Conservation (phyloP, 352 stramenopile genomes). For the Phytophthora pseudosyringae region DNA sequence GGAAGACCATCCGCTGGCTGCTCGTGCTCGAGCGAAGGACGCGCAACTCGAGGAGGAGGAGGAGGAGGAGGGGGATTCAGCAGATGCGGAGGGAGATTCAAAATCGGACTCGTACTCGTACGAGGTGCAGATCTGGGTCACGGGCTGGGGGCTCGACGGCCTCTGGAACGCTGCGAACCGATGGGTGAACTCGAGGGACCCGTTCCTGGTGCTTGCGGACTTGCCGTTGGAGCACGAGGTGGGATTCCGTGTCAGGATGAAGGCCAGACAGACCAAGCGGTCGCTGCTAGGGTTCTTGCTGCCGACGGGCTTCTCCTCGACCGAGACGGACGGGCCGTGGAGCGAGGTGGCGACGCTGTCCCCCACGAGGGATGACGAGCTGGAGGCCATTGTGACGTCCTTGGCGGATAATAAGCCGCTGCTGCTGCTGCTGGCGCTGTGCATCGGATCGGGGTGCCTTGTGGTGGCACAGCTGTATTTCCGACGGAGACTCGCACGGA, state of each 20-base stretch:
- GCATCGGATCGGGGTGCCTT: constrained; percentile 54
- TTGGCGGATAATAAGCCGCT: constrained; percentile 60
- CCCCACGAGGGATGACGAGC: constrained; percentile 50
- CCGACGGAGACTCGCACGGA: constrained; percentile 14
- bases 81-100: not conserved
- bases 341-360: constrained; percentile 53
- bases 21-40: constrained; percentile 20
- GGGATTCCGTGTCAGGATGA: constrained; percentile 64
- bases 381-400: constrained; percentile 60
- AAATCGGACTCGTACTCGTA: constrained; percentile 42
- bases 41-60: constrained; percentile 21
- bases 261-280: constrained; percentile 39
- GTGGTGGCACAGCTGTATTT: constrained; percentile 51
- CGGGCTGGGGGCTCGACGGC: constrained; percentile 61
- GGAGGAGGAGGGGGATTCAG: not conserved
- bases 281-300: constrained; percentile 37
- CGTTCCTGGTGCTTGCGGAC: constrained; percentile 61
- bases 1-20: constrained; percentile 60
- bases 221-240: constrained; percentile 63
- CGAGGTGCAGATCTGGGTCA: constrained; percentile 78
- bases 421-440: constrained; percentile 48
- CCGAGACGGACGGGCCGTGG: constrained; percentile 65
- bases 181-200: constrained; percentile 48
- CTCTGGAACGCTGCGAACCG: constrained; percentile 71
- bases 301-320: constrained; percentile 45